These are phyloP conservation scores for Apiotrichum montevideense DNA, from an alignment of 1,284 basidiomycete species.

Conservation along the genomic window DNA sequence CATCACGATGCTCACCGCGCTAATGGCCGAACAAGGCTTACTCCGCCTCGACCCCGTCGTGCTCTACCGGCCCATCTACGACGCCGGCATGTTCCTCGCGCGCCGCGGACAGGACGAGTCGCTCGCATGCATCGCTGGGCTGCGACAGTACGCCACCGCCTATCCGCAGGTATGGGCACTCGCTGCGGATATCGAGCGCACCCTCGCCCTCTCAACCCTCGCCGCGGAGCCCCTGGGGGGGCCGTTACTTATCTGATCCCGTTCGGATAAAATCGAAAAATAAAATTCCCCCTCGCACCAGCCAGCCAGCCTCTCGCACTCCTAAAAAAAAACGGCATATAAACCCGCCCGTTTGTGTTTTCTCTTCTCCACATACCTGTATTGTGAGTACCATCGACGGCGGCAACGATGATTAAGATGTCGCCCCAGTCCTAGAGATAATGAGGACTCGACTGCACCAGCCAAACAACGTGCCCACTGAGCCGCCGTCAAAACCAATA, in stretches of 20 bases:
- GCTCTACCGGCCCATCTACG: conserved; percentile 75
- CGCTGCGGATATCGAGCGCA: conserved; percentile 53
- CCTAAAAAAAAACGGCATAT: neutral
- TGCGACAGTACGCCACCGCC: conserved; percentile 67
- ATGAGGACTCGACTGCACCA: conserved; percentile 38
- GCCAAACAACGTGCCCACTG: conserved; percentile 40
- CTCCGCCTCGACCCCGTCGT: conserved; percentile 56
- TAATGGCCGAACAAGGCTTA: conserved; percentile 75
- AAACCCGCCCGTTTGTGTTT: neutral
- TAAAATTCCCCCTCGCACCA: too few relatives aligned
- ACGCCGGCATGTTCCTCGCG: conserved; percentile 74
- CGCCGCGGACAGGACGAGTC: conserved; percentile 73
- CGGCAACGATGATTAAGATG: conserved; percentile 34
- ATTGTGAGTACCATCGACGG: neutral
- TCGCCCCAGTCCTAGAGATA: conserved; percentile 45
- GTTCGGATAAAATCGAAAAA: too few relatives aligned
- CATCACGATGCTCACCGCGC: conserved; percentile 66
- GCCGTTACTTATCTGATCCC: too few relatives aligned
- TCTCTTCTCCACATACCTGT: neutral
- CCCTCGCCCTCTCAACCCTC: neutral
- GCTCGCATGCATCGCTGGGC: conserved; percentile 68
- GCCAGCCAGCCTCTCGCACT: too few relatives aligned
- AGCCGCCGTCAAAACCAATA: conserved; percentile 12
- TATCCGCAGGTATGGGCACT: conserved; percentile 73
- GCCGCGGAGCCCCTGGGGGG: too few relatives aligned